phyloP scores from a whole-genome alignment of 2,329 filamentous ascomycete genomes.

The Dactylonectria macrodidyma region DNA sequence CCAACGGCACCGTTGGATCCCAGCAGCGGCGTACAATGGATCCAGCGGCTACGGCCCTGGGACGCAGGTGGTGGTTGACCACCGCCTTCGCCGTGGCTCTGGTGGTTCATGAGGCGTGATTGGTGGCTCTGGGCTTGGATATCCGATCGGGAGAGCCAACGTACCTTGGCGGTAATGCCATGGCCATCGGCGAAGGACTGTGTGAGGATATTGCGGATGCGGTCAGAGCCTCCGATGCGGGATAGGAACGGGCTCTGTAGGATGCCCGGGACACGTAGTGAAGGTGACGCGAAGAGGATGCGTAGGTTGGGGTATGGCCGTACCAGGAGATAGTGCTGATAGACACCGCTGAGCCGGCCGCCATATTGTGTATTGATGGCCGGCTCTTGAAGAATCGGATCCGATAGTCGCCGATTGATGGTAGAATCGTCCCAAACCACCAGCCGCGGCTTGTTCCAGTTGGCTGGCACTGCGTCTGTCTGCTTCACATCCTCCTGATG shows the following conservation, averaged over 20 bases:
- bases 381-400: slow-evolving; percentile 40
- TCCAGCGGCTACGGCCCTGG: slow-evolving; percentile 76
- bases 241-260: slow-evolving; percentile 72
- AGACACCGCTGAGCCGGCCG: slow-evolving; percentile 52
- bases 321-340: slow-evolving; percentile 74
- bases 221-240: slow-evolving; percentile 65
- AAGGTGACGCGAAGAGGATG: slow-evolving; percentile 79
- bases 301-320: slow-evolving; percentile 76
- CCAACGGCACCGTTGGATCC: slow-evolving; percentile 78
- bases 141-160: slow-evolving; percentile 67
- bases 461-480: slow-evolving; percentile 54
- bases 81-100: slow-evolving; percentile 54
- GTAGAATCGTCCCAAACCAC: slow-evolving; percentile 56
- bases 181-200: slow-evolving; percentile 77
- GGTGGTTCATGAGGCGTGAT: slow-evolving; percentile 30
- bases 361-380: neutral
- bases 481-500: slow-evolving; percentile 54
- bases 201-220: slow-evolving; percentile 63
- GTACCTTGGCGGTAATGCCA: slow-evolving; percentile 81
- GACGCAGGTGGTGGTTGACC: slow-evolving; percentile 32
- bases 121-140: slow-evolving; percentile 25
- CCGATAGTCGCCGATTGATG: slow-evolving; percentile 37
- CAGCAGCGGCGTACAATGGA: slow-evolving; percentile 82
- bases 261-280: slow-evolving; percentile 77
- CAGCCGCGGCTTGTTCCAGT: slow-evolving; percentile 59